These are phyloP conservation scores for Hanseniaspora valbyensis DNA, from an alignment of 805 yeast genomes.

Conservation along the genomic window DNA sequence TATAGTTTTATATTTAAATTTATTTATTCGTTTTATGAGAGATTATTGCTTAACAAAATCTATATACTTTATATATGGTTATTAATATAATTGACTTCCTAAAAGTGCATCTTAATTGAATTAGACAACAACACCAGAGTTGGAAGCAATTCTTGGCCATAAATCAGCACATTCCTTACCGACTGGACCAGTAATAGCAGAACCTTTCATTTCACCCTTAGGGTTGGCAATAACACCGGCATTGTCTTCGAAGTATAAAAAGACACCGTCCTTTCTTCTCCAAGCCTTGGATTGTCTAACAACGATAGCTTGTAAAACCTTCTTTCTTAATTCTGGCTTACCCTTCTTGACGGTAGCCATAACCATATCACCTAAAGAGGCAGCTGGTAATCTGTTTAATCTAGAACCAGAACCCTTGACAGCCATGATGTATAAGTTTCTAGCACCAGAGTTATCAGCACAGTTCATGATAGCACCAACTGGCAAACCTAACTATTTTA, in stretches of 20 bases:
- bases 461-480: constrained; percentile 99
- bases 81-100: constrained; percentile 20
- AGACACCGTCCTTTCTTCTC: constrained; percentile 99
- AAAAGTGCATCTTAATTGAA: constrained; percentile 18
- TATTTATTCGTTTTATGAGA: neutral
- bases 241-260: constrained; percentile 98
- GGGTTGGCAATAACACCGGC: constrained; percentile 99
- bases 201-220: constrained; percentile 99
- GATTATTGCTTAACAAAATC: neutral
- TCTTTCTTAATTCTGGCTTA: constrained; percentile 99
- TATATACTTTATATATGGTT: constrained; percentile 16
- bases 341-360: constrained; percentile 99
- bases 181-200: constrained; percentile 99
- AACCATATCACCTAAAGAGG: constrained; percentile 99
- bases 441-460: constrained; percentile 99
- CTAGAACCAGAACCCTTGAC: constrained; percentile 99
- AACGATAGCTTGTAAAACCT: constrained; percentile 99
- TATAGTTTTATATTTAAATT: too few species aligned
- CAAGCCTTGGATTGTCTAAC: constrained; percentile 99
- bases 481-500: constrained; percentile 88
- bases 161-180: constrained; percentile 99
- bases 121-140: constrained; percentile 99
- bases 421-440: constrained; percentile 96
- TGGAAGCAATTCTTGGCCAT: constrained; percentile 99
- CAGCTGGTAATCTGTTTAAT: constrained; percentile 99